phyloP scores from a whole-genome alignment of 805 yeast species.

The Maudiozyma barnettii region DNA sequence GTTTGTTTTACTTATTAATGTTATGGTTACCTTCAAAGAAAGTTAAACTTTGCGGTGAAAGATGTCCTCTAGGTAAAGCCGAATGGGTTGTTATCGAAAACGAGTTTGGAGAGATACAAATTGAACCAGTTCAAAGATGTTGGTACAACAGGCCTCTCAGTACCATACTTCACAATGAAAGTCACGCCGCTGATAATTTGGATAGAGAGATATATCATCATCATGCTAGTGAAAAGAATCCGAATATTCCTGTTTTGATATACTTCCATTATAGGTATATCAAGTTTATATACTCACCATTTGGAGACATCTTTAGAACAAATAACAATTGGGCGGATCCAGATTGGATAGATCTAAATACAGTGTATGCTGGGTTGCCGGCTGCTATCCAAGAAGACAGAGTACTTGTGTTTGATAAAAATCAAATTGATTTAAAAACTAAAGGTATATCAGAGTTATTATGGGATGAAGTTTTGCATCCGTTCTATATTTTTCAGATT shows the following conservation, averaged over 20 bases:
- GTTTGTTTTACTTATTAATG: constrained; percentile 60
- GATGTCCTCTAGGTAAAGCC: constrained; percentile 64
- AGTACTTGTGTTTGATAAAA: constrained; percentile 62
- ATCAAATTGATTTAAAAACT: constrained; percentile 65
- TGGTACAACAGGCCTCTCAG: constrained; percentile 69
- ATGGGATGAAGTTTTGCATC: constrained; percentile 84
- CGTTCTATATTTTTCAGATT: constrained; percentile 90
- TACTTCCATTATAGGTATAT: constrained; percentile 76
- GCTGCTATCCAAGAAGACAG: constrained; percentile 63
- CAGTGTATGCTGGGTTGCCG: constrained; percentile 55
- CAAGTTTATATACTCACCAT: constrained; percentile 72
- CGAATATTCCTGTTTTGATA: constrained; percentile 54
- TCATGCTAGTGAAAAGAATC: constrained; percentile 26
- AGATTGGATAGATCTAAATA: constrained; percentile 56
- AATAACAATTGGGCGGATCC: constrained; percentile 82
- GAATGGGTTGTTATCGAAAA: constrained; percentile 94
- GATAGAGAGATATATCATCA: constrained; percentile 9
- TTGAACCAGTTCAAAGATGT: constrained; percentile 44
- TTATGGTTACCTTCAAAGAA: constrained; percentile 83
- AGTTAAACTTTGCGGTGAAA: constrained; percentile 55
- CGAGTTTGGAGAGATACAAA: constrained; percentile 77
- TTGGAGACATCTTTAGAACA: constrained; percentile 76
- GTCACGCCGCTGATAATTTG: constrained; percentile 14
- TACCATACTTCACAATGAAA: constrained; percentile 40
- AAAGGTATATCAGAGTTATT: constrained; percentile 57